Evolutionary conservation across 1,139 yeast genomes (phyloP).

Genomic region (Candida mesenterica): DNA sequence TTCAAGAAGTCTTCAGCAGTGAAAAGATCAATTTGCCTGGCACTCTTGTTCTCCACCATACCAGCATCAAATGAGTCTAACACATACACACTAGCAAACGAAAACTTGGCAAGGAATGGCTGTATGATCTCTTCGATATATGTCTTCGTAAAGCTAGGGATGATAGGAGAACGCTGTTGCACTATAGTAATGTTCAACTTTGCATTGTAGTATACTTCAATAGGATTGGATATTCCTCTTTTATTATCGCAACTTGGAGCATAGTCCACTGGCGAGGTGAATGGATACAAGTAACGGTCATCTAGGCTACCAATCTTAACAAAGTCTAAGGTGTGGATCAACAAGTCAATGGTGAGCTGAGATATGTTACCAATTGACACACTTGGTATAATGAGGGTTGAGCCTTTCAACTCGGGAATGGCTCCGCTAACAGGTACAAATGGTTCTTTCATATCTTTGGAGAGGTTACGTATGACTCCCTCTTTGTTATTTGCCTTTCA

Average conservation of each 20-base stretch:
- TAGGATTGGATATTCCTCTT: conserved; percentile 53
- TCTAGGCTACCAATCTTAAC: conserved; percentile 54
- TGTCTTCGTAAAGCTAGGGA: conserved; percentile 56
- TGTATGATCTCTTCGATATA: conserved; percentile 55
- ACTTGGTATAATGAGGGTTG: conserved; percentile 62
- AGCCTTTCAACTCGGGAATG: conserved; percentile 5
- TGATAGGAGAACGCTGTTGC: conserved; percentile 82
- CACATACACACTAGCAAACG: conserved; percentile 50
- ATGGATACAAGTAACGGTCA: conserved; percentile 68
- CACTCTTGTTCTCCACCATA: conserved; percentile 25
- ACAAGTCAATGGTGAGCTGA: conserved; percentile 72
- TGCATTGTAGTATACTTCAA: conserved; percentile 55
- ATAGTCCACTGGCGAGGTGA: conserved; percentile 74
- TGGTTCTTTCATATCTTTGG: conserved; percentile 1
- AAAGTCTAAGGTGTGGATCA: conserved; percentile 62
- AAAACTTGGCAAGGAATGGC: conserved; percentile 43
- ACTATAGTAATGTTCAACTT: conserved; percentile 49
- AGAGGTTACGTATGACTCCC: neutral
- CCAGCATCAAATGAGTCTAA: conserved; percentile 77
- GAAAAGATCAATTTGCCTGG: conserved; percentile 30
- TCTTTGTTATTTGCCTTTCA: neutral
- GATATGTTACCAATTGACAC: conserved; percentile 90
- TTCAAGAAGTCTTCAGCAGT: conserved; percentile 35
- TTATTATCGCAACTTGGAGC: conserved; percentile 4
- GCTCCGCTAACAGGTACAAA: conserved; percentile 2